A percentile compares a stretch with the other conserved stretches of the same genome.
These are phyloP conservation scores for Cyberlindnera veronae DNA, from an alignment of 805 yeast genomes.

Conservation along the genomic window DNA sequence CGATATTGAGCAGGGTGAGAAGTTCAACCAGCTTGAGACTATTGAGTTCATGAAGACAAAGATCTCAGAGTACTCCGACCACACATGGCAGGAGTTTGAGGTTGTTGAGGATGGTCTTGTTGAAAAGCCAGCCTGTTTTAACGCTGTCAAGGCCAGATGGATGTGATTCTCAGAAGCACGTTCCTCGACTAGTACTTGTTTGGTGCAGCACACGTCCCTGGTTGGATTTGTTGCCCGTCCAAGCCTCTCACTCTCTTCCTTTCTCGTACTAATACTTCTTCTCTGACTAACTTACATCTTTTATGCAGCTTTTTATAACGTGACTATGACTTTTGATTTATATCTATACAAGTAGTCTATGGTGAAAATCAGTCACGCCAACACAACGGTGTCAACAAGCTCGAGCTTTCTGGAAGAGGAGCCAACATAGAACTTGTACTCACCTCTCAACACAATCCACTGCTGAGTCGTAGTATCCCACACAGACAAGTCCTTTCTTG, in stretches of 20 bases:
- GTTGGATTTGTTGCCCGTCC: neutral
- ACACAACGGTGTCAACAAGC: constrained; percentile 30
- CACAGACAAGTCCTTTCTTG: constrained; percentile 50
- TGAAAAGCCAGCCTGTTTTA: constrained; percentile 24
- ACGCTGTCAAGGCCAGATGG: constrained; percentile 22
- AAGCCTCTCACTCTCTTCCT: neutral
- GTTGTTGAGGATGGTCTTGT: constrained; percentile 30
- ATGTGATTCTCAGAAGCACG: constrained; percentile 1
- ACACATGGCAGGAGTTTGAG: constrained; percentile 35
- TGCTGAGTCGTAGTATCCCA: constrained; percentile 53
- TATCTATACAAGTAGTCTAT: too few species aligned
- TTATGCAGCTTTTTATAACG: too few species aligned
- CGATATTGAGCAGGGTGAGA: constrained; percentile 25
- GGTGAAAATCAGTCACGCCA: neutral
- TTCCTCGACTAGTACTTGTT: neutral
- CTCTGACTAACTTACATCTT: too few species aligned
- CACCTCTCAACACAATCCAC: constrained; percentile 54
- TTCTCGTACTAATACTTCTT: neutral
- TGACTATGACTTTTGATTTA: neutral
- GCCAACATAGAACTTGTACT: constrained; percentile 46
- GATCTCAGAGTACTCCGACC: constrained; percentile 29
- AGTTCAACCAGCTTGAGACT: constrained; percentile 36
- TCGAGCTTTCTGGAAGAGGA: constrained; percentile 43
- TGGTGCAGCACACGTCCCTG: neutral
- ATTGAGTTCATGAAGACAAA: constrained; percentile 29